Percentiles rank a stretch among this genome's conserved stretches.
Evolutionary conservation across 495 filamentous ascomycete genomes (phyloP).

Genomic region (Neurospora tetraspora): DNA sequence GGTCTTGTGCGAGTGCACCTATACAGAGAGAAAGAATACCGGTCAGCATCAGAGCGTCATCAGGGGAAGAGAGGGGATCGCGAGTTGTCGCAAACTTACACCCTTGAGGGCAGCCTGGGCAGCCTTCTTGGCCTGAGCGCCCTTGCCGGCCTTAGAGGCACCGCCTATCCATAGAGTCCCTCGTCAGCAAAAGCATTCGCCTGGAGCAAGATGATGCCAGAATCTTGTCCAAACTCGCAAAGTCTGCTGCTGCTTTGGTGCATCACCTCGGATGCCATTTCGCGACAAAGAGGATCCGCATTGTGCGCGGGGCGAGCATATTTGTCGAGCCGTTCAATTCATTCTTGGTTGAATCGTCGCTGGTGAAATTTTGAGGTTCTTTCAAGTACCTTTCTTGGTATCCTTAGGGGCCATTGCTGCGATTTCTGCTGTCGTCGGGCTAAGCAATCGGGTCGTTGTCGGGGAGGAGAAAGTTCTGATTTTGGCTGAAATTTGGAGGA

Average conservation of each 20-base stretch:
- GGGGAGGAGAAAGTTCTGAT: conserved; percentile 5
- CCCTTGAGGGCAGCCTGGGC: conserved; percentile 89
- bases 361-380: neutral
- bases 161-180: conserved; percentile 24
- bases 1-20: conserved; percentile 73
- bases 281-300: conserved; percentile 20
- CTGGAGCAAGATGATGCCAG: conserved; percentile 20
- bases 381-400: conserved; percentile 58
- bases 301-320: conserved; percentile 26
- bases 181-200: conserved; percentile 30
- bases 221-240: conserved; percentile 44
- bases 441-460: conserved; percentile 17
- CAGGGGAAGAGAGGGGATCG: neutral
- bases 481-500: conserved; percentile 7
- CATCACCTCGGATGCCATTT: conserved; percentile 19
- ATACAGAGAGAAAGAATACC: conserved; percentile 5
- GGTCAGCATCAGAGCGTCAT: neutral
- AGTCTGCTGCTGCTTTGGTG: conserved; percentile 51
- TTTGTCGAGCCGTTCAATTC: conserved; percentile 11
- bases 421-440: conserved; percentile 34
- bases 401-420: conserved; percentile 64
- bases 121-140: conserved; percentile 72
- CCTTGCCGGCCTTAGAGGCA: conserved; percentile 56
- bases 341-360: conserved; percentile 4
- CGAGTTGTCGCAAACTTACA: conserved; percentile 44